A percentile compares a stretch with the other conserved stretches of the same genome.
These are phyloP conservation scores for Trypethelium eluteriae DNA, from an alignment of 495 filamentous ascomycete species.

Conservation along the genomic window DNA sequence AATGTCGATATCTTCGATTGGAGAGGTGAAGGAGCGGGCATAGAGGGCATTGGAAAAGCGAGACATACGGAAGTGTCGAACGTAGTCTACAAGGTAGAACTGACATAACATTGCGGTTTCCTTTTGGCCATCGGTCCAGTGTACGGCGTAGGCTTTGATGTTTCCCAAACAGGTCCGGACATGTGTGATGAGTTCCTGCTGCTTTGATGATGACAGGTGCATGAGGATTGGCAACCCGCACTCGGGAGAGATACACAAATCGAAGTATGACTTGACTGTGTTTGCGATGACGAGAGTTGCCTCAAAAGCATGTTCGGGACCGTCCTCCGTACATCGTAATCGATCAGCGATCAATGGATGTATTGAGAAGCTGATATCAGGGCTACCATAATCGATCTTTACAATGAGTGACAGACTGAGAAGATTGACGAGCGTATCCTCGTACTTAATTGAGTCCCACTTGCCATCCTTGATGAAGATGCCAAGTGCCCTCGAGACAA, in stretches of 20 bases:
- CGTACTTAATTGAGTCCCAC: conserved; percentile 3
- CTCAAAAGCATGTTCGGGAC: neutral
- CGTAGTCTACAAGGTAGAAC: neutral
- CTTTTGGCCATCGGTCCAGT: neutral
- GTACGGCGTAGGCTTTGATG: neutral
- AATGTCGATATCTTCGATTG: neutral
- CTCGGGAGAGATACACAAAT: no score
- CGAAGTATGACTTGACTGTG: neutral
- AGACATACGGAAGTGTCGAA: no score
- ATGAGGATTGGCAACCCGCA: no score
- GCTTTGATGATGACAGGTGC: neutral
- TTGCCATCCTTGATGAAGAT: neutral
- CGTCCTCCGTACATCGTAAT: neutral
- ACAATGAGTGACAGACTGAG: neutral
- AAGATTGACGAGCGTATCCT: neutral
- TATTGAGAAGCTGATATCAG: neutral
- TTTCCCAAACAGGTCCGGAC: neutral
- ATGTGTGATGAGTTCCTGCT: neutral
- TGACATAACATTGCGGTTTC: neutral
- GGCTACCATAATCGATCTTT: neutral
- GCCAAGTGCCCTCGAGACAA: no score
- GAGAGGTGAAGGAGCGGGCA: neutral
- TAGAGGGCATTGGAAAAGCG: no score
- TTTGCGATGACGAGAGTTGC: neutral
- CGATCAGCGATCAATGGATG: neutral